phyloP scores from a whole-genome alignment of 805 yeast genomes.

The Lachancea thermotolerans region DNA sequence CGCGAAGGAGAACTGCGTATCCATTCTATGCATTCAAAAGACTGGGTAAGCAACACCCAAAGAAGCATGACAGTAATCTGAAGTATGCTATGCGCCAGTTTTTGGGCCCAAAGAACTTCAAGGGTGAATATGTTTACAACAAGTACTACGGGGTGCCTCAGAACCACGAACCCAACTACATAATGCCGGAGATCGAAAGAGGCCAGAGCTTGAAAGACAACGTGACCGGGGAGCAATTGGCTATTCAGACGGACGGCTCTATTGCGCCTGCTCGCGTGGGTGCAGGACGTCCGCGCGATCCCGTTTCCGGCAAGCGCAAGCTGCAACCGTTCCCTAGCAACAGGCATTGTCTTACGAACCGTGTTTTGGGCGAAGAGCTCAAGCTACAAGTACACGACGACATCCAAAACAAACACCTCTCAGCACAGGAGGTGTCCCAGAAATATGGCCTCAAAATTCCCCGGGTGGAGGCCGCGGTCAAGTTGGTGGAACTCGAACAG shows the following conservation, averaged over 20 bases:
- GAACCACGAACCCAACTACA: slow-evolving; percentile 66
- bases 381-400: slow-evolving; percentile 56
- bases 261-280: slow-evolving; percentile 4
- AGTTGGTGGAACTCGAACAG: slow-evolving; percentile 58
- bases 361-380: slow-evolving; percentile 49
- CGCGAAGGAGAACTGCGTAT: slow-evolving; percentile 47
- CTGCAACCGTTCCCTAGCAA: slow-evolving; percentile 82
- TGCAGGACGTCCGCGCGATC: slow-evolving; percentile 11
- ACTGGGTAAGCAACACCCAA: slow-evolving; percentile 35
- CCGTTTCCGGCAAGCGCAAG: slow-evolving; percentile 14
- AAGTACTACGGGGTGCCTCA: slow-evolving; percentile 64
- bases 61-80: slow-evolving; percentile 44
- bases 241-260: slow-evolving; percentile 19
- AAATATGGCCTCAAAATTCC: slow-evolving; percentile 75
- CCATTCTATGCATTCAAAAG: slow-evolving; percentile 45
- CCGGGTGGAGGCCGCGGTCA: slow-evolving; percentile 82
- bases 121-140: slow-evolving; percentile 74
- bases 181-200: slow-evolving; percentile 47
- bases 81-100: slow-evolving; percentile 62
- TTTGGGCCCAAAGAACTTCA: slow-evolving; percentile 76
- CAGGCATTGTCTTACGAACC: slow-evolving; percentile 59
- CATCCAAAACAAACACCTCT: slow-evolving; percentile 42
- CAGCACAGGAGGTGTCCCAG: slow-evolving; percentile 69
- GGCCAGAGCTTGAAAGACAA: slow-evolving; percentile 34
- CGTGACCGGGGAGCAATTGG: slow-evolving; percentile 29